Base-by-base conservation (phyloP, 2,329 filamentous ascomycete species). In the Epichloe scottii region DNA sequence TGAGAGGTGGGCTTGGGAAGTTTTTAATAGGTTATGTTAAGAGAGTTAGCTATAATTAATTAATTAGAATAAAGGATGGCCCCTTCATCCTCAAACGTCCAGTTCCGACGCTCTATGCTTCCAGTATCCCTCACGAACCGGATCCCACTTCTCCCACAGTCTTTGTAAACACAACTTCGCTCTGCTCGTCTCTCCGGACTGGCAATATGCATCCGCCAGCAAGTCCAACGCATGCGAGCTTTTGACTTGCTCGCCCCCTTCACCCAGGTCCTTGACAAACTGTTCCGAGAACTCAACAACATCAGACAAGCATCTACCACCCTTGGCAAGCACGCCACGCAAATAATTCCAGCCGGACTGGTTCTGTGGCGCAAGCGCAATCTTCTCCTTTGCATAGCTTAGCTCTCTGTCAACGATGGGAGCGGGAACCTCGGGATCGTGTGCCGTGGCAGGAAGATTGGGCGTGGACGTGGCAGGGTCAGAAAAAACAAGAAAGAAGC, bases 341-440 rank as follows among this genome's bases (percentile, higher is more conserved):
- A 96, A 72, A 67, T 96, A 98, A 66, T 89, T 93, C 93, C 93
- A 98, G 1, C 89, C 79, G 58, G 87, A 91, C 66, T 89, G 87
- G 67, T 97, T 98, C 75, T 97, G 90, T 44, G 93, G 93, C 40
- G 90, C 89, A 55, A 85, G 72, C 35, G 72, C 67, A 54, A 95
- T 88, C 63, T 86, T 87, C 46, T 76, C 73, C 69, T 88, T 77
- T 6, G 86, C 81, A 63, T 84, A 94, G 55, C 73, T 71, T 39
- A 95, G 67, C 71, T 98, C 93, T 35, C 85, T 74, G 55, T 89
- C 79, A 43, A 93, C 69, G 7, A 89, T 67, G 1, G 76, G 75
- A 26, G 74, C 70, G 1, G 85, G 80, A 3, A 88, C 73, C 46
- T 73, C 66, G 3, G 73, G 68, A 58, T 84, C 81, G 51, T 68